Evolutionary conservation across 441 rosid genomes (phyloP).

Genomic region (Flueggea neowawraea): DNA sequence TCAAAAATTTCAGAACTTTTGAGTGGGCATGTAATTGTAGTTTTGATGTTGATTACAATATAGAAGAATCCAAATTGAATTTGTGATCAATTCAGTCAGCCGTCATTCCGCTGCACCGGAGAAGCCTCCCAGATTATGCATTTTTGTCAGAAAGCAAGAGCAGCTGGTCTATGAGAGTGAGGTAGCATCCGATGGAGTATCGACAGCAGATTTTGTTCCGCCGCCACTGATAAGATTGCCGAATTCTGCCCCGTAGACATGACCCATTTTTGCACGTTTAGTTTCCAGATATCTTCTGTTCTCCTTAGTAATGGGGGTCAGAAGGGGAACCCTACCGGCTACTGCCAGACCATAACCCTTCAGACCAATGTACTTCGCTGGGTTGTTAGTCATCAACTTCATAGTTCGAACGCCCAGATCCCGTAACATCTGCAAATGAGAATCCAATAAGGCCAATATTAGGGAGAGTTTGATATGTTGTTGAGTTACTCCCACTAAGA

Average conservation of each 20-base stretch:
- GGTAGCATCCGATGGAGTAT: conserved; percentile 17
- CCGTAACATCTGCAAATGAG: conserved; percentile 54
- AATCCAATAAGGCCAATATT: not conserved
- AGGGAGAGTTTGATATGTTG: too few species aligned
- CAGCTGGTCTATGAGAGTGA: conserved; percentile 13
- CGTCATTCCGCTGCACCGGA: too few species aligned
- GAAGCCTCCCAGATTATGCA: not conserved
- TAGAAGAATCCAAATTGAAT: too few species aligned
- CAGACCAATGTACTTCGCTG: conserved; percentile 72
- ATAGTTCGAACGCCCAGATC: conserved; percentile 79
- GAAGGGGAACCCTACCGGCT: conserved; percentile 69
- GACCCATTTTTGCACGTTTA: conserved; percentile 74
- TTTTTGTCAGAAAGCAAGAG: not conserved
- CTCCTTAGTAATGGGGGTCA: conserved; percentile 37
- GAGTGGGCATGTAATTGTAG: too few species aligned
- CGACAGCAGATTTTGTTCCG: conserved; percentile 4
- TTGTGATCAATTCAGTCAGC: too few species aligned
- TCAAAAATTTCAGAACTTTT: too few species aligned
- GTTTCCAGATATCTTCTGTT: conserved; percentile 72
- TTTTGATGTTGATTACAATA: too few species aligned
- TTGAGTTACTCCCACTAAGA: too few species aligned
- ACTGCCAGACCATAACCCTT: conserved; percentile 88
- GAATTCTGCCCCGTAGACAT: conserved; percentile 51
- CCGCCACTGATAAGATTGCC: conserved; percentile 19
- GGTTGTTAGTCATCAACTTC: conserved; percentile 91